Evolutionary conservation across 106 monocot species (phyloP), one percentile per base, ranked within the genome.

Genomic region (Phalaenopsis equestris): DNA sequence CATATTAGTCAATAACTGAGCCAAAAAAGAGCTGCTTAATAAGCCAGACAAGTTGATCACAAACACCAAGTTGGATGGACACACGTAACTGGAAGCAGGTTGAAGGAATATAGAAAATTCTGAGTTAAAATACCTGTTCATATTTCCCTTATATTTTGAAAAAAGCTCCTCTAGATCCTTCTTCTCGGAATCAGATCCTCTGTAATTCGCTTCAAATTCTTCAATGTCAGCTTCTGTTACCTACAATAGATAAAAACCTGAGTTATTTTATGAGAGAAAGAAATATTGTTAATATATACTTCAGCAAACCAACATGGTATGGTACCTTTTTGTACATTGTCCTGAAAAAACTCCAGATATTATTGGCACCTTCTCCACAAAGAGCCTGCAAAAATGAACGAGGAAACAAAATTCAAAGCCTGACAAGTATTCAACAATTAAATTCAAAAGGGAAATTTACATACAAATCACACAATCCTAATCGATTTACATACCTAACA

Each of bases 211-310:
- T 82, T 94, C 93, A 82, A 96, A 96, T 75, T 94, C 96, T 86
- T 96, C 96, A 87, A 96, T 92, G 82, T 96, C 96, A 87, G 91
- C 93, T 77, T 86, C 94, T 14, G 96, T 92, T 37, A 96, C 89
- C 96, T 96, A 78, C 36, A 80, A 30, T 36, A 9, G 72, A 42
- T 45, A 16, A 19, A 12, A 10, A 74, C 8, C 23, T 30, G 7
- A 48, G 48, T 48, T 9, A 48, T 48, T 48, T 48, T 9, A 11
- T 39, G 15, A 12, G 3, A 14, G 12, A 52, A 15, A 52, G 0
- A 3, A 52, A 15, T 10, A 10, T 52, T 52, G 52, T 52, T 52
- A 48, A 7, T 11, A 48, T 2, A 48, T 47, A 52, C 52, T 52
- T 12, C 15, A 52, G 0, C 12, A 52, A 52, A 52, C 12, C 52